phyloP scores from a whole-genome alignment of 768 basidiomycete species.

The Termitomyces sp. region DNA sequence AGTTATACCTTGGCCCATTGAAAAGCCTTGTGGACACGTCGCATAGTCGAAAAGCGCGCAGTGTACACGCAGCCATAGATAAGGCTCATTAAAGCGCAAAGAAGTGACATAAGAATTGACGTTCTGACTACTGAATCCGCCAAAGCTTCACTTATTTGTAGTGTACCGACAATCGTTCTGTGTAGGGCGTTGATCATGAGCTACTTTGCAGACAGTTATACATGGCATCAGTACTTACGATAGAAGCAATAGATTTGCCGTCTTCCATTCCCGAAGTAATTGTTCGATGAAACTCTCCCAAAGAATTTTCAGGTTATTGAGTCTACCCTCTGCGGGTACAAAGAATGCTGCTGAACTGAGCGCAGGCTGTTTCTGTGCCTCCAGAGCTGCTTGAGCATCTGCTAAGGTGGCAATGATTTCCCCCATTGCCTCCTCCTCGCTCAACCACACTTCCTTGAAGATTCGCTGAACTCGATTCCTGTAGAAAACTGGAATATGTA shows the following conservation, averaged over 20 bases:
- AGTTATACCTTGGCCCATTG: conserved; percentile 45
- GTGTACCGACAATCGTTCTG: conserved; percentile 67
- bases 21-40: conserved; percentile 65
- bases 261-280: too few relatives aligned
- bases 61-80: conserved; percentile 74
- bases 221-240: too few relatives aligned
- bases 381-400: not conserved
- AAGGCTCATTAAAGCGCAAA: conserved; percentile 67
- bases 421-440: not conserved
- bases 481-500: not conserved
- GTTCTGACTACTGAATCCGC: conserved; percentile 60
- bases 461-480: not conserved
- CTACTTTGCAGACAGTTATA: too few relatives aligned
- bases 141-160: conserved; percentile 51
- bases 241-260: too few relatives aligned
- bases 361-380: not conserved
- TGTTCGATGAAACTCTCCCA: too few relatives aligned
- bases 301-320: conserved; percentile 21
- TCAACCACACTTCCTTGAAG: conserved; percentile 2
- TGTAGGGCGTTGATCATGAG: not conserved
- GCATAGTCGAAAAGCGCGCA: conserved; percentile 67
- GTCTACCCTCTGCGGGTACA: not conserved
- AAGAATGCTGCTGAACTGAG: not conserved
- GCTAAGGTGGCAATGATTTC: not conserved
- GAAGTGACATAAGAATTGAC: conserved; percentile 57